Conservation (phyloP, 2,329 filamentous ascomycete genomes). For the Daldinia sp. region DNA sequence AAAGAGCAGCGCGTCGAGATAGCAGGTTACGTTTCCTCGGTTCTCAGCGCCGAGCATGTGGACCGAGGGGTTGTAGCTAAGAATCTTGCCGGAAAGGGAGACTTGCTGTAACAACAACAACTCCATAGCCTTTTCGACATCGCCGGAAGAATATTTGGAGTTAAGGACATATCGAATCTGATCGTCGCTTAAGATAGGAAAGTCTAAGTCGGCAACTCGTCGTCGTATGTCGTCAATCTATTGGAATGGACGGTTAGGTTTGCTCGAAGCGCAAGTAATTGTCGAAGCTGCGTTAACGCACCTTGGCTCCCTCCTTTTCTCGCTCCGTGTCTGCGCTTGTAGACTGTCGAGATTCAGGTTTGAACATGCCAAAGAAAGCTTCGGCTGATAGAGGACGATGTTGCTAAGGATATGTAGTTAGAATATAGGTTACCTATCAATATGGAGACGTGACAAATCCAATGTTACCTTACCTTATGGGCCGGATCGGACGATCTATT, state of each 20-base stretch:
- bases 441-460: constrained; percentile 16
- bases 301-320: constrained; percentile 54
- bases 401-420: constrained; percentile 46
- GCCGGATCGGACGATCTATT: constrained; percentile 64
- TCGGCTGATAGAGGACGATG: constrained; percentile 63
- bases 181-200: constrained; percentile 63
- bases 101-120: constrained; percentile 81
- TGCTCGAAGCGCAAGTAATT: constrained; percentile 4
- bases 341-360: constrained; percentile 63
- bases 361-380: constrained; percentile 70
- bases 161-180: constrained; percentile 64
- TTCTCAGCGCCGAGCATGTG: constrained; percentile 88
- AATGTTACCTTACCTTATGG: constrained; percentile 56
- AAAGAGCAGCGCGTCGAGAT: constrained; percentile 88
- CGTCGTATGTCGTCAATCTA: constrained; percentile 48
- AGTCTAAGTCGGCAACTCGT: constrained; percentile 51
- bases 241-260: constrained; percentile 25
- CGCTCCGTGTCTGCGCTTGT: constrained; percentile 59
- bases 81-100: constrained; percentile 80
- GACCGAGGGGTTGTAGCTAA: constrained; percentile 74
- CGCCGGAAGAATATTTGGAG: constrained; percentile 70
- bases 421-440: constrained; percentile 2
- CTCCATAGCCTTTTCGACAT: constrained; percentile 77
- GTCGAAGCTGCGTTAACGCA: constrained; percentile 37
- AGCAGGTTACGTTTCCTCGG: constrained; percentile 88